These are phyloP conservation scores for Eurotiales sp. DNA, from an alignment of 2,329 filamentous ascomycete genomes.

Conservation along the genomic window DNA sequence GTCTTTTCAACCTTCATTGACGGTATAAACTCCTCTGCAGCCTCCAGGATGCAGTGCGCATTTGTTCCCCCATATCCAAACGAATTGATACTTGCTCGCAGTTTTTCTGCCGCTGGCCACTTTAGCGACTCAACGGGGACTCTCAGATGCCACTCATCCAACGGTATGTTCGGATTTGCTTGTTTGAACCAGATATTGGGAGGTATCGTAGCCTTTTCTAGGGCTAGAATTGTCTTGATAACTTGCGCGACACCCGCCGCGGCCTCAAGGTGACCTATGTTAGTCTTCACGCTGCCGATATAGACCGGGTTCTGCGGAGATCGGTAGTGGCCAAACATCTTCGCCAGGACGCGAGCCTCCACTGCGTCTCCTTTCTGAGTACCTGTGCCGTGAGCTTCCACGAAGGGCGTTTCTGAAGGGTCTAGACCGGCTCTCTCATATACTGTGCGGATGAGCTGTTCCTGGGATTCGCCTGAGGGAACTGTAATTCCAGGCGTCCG, in stretches of 20 bases:
- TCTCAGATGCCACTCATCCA: constrained; percentile 12
- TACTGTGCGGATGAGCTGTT: constrained; percentile 16
- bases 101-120: constrained; percentile 12
- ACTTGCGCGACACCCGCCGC: constrained; percentile 8
- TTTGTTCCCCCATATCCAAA: constrained; percentile 16
- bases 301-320: constrained; percentile 9
- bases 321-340: not conserved
- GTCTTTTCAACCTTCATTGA: not conserved
- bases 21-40: not conserved
- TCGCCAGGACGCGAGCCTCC: constrained; percentile 42
- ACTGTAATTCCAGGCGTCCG: constrained; percentile 19
- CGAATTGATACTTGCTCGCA: constrained; percentile 19
- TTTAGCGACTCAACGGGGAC: constrained; percentile 2
- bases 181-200: constrained; percentile 17
- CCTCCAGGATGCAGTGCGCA: constrained; percentile 15
- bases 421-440: not conserved
- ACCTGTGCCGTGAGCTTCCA: constrained; percentile 20
- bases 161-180: constrained; percentile 17
- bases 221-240: constrained; percentile 9
- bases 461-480: constrained; percentile 20
- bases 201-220: constrained; percentile 15
- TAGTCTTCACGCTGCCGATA: not conserved
- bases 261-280: constrained; percentile 7
- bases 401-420: not conserved
- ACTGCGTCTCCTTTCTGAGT: not conserved